phyloP scores from a whole-genome alignment of 176 grass and related monocot species.

The Cocos nucifera region DNA sequence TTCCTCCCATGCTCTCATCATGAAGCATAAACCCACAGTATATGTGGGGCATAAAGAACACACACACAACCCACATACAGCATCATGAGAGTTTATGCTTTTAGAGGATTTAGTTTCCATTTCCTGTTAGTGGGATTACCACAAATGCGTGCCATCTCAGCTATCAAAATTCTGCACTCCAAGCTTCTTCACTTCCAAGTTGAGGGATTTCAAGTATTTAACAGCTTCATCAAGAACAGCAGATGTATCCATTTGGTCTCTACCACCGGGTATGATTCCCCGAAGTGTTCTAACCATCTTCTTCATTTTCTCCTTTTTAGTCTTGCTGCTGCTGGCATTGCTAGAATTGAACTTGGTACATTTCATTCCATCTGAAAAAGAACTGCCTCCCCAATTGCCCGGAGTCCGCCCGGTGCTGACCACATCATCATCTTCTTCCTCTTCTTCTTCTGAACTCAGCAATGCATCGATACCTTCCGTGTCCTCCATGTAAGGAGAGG shows the following conservation, averaged over 20 bases:
- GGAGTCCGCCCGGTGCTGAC: conserved; percentile 64
- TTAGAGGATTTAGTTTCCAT: too few species aligned
- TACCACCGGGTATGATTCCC: conserved; percentile 63
- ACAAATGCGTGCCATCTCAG: too few species aligned
- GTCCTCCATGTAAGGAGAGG: conserved; percentile 53
- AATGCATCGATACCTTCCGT: conserved; percentile 64
- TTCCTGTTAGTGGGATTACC: too few species aligned
- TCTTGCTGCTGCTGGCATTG: conserved; percentile 7
- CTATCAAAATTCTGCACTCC: conserved; percentile 21
- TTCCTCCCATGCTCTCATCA: too few species aligned
- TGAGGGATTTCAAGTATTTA: conserved; percentile 69
- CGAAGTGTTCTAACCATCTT: conserved; percentile 39
- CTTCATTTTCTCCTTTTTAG: conserved; percentile 32
- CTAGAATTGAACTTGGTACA: conserved; percentile 20
- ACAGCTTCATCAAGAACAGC: conserved; percentile 58
- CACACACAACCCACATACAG: too few species aligned
- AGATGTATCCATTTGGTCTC: conserved; percentile 49
- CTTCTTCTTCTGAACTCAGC: conserved; percentile 46
- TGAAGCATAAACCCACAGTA: too few species aligned
- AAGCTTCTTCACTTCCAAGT: conserved; percentile 58
- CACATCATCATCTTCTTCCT: conserved; percentile 56
- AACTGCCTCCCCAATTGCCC: conserved; percentile 14
- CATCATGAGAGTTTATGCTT: too few species aligned
- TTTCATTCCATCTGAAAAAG: background rate
- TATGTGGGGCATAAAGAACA: too few species aligned